Percentiles rank a stretch among this genome's conserved stretches.
phyloP scores from a whole-genome alignment of 495 filamentous ascomycete species.

The Aspergillus incahuasiensis region DNA sequence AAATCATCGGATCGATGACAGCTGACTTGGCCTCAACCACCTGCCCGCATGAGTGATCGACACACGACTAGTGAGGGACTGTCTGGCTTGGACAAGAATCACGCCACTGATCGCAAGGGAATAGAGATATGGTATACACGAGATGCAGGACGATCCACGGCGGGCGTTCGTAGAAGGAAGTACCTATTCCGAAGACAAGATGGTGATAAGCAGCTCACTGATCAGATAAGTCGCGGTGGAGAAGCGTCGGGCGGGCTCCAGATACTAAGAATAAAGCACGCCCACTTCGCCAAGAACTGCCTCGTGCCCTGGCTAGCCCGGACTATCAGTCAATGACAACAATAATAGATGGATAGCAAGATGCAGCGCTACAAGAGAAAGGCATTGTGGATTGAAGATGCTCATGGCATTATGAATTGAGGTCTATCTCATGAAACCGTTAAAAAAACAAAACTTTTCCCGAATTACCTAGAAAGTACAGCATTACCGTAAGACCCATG shows the following conservation, averaged over 20 bases:
- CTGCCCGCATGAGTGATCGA: slow-evolving; percentile 4
- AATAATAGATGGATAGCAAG: too few relatives aligned
- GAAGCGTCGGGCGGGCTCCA: not conserved
- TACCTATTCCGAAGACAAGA: not conserved
- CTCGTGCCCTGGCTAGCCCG: too few relatives aligned
- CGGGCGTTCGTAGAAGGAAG: not conserved
- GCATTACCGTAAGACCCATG: slow-evolving; percentile 1
- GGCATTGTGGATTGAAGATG: too few relatives aligned
- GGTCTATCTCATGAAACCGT: not conserved
- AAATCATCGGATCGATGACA: slow-evolving; percentile 12
- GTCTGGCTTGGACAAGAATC: not conserved
- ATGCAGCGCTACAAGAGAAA: too few relatives aligned
- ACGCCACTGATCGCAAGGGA: slow-evolving; percentile 1
- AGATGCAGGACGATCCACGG: not conserved
- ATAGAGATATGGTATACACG: not conserved
- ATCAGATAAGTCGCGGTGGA: slow-evolving; percentile 10
- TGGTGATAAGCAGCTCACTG: not conserved
- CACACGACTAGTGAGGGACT: slow-evolving; percentile 10
- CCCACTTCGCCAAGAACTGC: too few relatives aligned
- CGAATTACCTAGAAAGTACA: slow-evolving; percentile 2
- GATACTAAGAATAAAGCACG: not conserved
- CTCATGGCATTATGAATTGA: slow-evolving; percentile 4
- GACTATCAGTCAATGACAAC: too few relatives aligned
- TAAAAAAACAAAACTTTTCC: slow-evolving; percentile 11
- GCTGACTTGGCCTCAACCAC: slow-evolving; percentile 12